Conservation (phyloP, 129 eudicot species). For the Centella asiatica region DNA sequence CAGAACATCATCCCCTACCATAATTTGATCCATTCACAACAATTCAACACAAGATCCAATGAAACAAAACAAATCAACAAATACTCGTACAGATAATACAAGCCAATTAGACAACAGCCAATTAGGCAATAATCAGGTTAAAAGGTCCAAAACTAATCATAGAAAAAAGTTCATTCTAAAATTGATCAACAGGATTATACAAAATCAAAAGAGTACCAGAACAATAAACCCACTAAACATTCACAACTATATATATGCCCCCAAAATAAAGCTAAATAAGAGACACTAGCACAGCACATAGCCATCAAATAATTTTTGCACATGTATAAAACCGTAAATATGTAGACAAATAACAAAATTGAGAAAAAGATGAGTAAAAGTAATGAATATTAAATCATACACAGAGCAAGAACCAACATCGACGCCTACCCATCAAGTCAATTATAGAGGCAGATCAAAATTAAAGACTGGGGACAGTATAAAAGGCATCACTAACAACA, state of each 20-base stretch:
- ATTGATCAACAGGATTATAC: background rate
- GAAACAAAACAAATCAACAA: conserved; percentile 8
- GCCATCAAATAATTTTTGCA: background rate
- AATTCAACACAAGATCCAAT: conserved; percentile 10
- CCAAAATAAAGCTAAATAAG: conserved; percentile 6
- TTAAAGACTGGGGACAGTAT: conserved; percentile 6
- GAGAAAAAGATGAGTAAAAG: conserved; percentile 3
- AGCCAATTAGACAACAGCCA: background rate
- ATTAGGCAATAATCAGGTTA: background rate
- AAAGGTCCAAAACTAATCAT: background rate
- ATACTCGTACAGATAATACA: background rate
- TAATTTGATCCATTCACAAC: conserved; percentile 25
- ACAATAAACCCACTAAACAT: conserved; percentile 16
- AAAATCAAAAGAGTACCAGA: background rate
- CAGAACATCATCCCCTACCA: conserved; percentile 34
- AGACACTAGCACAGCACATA: background rate
- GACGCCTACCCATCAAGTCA: conserved; percentile 26
- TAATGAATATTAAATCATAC: background rate
- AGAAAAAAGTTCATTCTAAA: no score
- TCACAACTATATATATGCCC: background rate
- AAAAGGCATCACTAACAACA: conserved; percentile 10
- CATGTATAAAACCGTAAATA: no score
- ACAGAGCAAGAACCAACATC: background rate
- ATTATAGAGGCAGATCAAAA: conserved; percentile 7
- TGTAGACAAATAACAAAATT: conserved; percentile 3